These are phyloP conservation scores for Acmispon strigosus DNA, from an alignment of 306 rosid species.

Conservation along the genomic window DNA sequence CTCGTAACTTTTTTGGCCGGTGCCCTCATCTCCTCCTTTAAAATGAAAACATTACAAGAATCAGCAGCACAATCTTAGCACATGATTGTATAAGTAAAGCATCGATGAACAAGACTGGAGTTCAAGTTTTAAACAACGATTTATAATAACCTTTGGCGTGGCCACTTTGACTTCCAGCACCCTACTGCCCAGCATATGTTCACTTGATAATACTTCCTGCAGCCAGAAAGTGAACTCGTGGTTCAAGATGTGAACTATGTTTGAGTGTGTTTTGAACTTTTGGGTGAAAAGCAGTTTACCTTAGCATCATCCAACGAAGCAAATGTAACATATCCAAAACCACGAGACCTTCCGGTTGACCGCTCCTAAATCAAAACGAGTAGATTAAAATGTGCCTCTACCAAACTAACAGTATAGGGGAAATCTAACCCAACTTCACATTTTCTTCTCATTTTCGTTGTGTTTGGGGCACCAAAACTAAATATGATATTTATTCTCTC, in stretches of 20 bases:
- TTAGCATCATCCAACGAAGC: constrained; percentile 80
- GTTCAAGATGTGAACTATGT: not conserved
- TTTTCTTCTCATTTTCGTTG: not conserved
- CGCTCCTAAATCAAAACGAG: constrained; percentile 53
- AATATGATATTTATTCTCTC: not conserved
- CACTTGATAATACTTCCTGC: constrained; percentile 70
- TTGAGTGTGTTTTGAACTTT: not conserved
- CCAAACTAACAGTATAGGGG: not conserved
- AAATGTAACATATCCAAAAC: constrained; percentile 97
- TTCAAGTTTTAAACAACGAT: not conserved
- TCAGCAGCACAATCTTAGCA: not conserved
- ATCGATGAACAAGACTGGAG: not conserved
- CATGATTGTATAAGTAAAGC: not conserved
- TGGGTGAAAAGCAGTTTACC: constrained; percentile 30
- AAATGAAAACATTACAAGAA: constrained; percentile 19
- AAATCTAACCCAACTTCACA: not conserved
- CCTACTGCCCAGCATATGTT: constrained; percentile 85
- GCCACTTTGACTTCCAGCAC: constrained; percentile 97
- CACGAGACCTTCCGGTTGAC: constrained; percentile 91
- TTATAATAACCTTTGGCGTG: constrained; percentile 72
- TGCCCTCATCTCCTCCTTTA: constrained; percentile 95
- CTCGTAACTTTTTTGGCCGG: constrained; percentile 80
- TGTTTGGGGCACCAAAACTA: not conserved
- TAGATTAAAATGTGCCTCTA: constrained; percentile 6
- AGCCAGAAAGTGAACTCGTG: constrained; percentile 1